Percentiles rank a stretch among this genome's conserved stretches.
Conservation (phyloP, 768 basidiomycete species). For the Podaxis pistillaris region DNA sequence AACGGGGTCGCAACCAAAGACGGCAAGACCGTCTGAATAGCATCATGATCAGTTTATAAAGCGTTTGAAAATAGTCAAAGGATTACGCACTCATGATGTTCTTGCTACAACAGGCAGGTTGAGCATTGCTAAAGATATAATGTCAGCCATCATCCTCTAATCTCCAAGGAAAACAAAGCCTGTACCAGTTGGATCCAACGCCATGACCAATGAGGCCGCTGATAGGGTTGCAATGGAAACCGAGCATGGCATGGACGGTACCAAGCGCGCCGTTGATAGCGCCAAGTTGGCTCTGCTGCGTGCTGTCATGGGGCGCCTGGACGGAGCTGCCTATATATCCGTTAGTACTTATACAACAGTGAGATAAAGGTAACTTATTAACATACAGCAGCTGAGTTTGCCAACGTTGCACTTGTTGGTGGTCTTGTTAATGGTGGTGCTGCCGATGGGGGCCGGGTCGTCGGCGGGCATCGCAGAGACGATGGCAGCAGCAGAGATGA, state of each 20-base stretch:
- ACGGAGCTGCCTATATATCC: background rate
- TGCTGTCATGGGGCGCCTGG: background rate
- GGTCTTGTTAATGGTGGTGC: background rate
- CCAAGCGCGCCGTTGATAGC: background rate
- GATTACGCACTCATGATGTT: constrained; percentile 21
- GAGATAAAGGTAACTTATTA: background rate
- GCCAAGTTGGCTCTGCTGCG: background rate
- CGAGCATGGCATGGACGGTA: constrained; percentile 12
- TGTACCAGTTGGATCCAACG: constrained; percentile 18
- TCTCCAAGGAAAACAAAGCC: background rate
- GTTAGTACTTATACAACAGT: background rate
- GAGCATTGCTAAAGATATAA: constrained; percentile 10
- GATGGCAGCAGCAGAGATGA: background rate
- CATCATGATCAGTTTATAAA: background rate
- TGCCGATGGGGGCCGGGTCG: no score
- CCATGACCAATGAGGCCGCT: constrained; percentile 18
- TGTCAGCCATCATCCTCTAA: background rate
- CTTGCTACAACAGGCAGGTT: constrained; percentile 23
- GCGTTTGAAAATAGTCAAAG: background rate
- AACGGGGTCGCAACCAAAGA: constrained; percentile 21
- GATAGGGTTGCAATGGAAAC: constrained; percentile 20
- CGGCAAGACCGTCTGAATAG: constrained; percentile 17
- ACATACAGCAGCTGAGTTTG: background rate
- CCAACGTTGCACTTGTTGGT: background rate
- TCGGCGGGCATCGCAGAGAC: background rate